Conservation (phyloP, 2,329 filamentous ascomycete genomes). For the Xylaria polymorpha region DNA sequence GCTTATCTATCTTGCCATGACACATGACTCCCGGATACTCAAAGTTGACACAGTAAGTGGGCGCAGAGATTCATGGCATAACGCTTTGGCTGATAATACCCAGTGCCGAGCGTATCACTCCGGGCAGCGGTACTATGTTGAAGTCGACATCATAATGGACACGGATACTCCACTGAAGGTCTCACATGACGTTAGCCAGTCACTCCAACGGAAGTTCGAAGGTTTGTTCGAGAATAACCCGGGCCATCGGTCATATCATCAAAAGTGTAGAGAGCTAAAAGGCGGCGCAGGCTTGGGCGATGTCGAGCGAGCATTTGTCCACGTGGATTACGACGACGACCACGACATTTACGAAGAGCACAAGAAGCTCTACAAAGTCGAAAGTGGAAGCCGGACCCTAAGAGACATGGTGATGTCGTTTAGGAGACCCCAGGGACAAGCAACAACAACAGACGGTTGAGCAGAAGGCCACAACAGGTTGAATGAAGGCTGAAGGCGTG, state of each 20-base stretch:
- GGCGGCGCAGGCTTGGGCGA: conserved; percentile 39
- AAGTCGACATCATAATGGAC: conserved; percentile 71
- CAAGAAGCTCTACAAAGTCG: conserved; percentile 56
- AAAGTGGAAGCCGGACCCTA: conserved; percentile 49
- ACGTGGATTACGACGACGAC: conserved; percentile 56
- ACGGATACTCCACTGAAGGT: conserved; percentile 64
- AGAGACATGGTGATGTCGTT: conserved; percentile 51
- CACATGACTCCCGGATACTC: conserved; percentile 63
- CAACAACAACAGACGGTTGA: background rate
- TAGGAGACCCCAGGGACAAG: conserved; percentile 43
- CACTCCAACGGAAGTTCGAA: conserved; percentile 70
- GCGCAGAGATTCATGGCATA: background rate
- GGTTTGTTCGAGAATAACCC: conserved; percentile 48
- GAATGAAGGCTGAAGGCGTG: background rate
- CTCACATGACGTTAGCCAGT: conserved; percentile 70
- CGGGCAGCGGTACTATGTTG: conserved; percentile 70
- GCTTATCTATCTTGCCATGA: conserved; percentile 66
- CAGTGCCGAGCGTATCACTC: conserved; percentile 70
- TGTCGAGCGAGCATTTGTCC: conserved; percentile 60
- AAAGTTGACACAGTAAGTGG: conserved; percentile 65
- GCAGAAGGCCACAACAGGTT: background rate
- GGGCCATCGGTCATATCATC: too few species aligned
- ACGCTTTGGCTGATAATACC: conserved; percentile 2
- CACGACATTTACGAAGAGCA: conserved; percentile 52
- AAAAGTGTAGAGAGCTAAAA: conserved; percentile 3